Conservation (phyloP, 2,329 filamentous ascomycete genomes). For the Exophiala viscosa region DNA sequence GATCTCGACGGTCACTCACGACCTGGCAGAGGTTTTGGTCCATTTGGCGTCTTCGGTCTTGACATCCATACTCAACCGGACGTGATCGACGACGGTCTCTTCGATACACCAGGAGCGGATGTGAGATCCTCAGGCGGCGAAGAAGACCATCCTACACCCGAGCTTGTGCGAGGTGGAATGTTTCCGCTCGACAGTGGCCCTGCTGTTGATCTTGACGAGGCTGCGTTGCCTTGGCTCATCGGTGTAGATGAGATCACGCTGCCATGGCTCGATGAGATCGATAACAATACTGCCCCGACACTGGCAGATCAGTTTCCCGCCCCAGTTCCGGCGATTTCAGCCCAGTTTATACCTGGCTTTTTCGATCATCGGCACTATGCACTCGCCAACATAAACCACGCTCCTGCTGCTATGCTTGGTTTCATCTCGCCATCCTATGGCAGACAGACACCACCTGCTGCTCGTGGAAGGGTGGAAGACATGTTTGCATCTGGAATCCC, state of each 20-base stretch:
- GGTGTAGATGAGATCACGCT: conserved; percentile 3
- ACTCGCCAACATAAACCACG: background rate
- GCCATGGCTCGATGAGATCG: conserved; percentile 1
- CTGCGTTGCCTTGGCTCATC: conserved; percentile 3
- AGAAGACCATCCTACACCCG: background rate
- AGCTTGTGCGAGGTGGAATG: background rate
- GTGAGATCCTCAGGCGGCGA: background rate
- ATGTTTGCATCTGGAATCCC: background rate
- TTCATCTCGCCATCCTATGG: background rate
- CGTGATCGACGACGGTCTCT: background rate
- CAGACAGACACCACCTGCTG: background rate
- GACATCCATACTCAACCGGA: background rate
- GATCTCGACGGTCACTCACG: background rate
- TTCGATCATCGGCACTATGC: background rate
- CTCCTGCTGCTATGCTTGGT: background rate
- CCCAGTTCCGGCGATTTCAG: background rate
- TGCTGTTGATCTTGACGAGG: background rate
- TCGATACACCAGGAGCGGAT: background rate
- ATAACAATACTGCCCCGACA: background rate
- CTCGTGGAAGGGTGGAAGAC: background rate
- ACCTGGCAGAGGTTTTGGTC: background rate
- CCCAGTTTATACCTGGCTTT: background rate
- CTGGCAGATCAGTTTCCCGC: background rate
- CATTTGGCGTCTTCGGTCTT: conserved; percentile 3
- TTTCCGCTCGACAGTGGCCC: background rate